A percentile compares a stretch with the other conserved stretches of the same genome.
Conservation (phyloP, 2,329 filamentous ascomycete species). For the Helotiales sp. region DNA sequence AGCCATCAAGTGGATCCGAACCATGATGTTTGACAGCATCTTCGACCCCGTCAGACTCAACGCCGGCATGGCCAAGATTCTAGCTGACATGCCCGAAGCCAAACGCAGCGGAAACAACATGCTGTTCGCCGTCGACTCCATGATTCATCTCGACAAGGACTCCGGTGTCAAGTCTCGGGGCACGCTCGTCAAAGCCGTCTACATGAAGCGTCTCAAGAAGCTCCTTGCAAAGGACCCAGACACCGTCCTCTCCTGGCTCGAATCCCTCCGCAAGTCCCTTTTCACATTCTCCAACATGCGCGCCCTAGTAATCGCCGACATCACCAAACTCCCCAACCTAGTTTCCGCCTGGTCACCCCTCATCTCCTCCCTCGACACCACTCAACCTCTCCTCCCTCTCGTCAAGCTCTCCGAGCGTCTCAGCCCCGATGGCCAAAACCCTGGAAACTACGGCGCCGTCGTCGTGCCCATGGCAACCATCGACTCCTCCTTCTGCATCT, state of each 20-base stretch:
- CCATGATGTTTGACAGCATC: conserved; percentile 85
- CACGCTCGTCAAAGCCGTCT: conserved; percentile 84
- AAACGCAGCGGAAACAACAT: conserved; percentile 83
- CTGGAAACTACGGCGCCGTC: conserved; percentile 75
- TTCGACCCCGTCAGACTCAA: conserved; percentile 75
- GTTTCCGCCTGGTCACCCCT: conserved; percentile 79
- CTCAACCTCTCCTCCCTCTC: conserved; percentile 68
- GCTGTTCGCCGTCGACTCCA: conserved; percentile 70
- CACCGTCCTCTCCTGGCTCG: conserved; percentile 76
- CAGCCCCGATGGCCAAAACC: conserved; percentile 73
- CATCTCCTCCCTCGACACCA: conserved; percentile 43
- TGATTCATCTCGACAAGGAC: conserved; percentile 78
- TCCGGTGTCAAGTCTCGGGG: conserved; percentile 79
- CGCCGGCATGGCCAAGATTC: conserved; percentile 75
- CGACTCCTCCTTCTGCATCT: conserved; percentile 87
- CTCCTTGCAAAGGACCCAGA: conserved; percentile 78
- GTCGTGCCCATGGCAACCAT: conserved; percentile 90
- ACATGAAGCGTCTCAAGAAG: conserved; percentile 83
- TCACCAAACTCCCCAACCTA: conserved; percentile 74
- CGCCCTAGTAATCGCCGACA: conserved; percentile 80
- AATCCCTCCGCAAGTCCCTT: conserved; percentile 74
- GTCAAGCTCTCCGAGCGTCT: conserved; percentile 73
- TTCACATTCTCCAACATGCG: conserved; percentile 87
- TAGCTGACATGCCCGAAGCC: conserved; percentile 88
- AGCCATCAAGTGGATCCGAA: conserved; percentile 82